These are phyloP conservation scores for Ascochyta clinopodiicola DNA, from an alignment of 2,329 filamentous ascomycete species.

Conservation along the genomic window DNA sequence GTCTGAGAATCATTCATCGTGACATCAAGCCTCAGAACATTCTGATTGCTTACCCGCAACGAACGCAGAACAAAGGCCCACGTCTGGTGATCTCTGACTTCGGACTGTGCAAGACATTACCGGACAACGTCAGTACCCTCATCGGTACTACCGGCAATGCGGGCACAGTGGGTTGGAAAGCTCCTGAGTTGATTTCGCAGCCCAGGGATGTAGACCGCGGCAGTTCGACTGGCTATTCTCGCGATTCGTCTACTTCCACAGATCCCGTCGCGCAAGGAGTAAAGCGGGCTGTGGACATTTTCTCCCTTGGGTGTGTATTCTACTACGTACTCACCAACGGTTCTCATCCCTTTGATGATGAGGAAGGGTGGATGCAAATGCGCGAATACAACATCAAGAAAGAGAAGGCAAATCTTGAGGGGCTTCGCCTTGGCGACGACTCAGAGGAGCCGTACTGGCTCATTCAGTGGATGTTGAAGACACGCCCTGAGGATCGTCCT, in stretches of 20 bases:
- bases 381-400: constrained; percentile 97
- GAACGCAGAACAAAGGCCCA: constrained; percentile 71
- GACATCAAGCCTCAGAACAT: constrained; percentile 99
- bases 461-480: constrained; percentile 78
- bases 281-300: constrained; percentile 95
- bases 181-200: constrained; percentile 83
- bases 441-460: constrained; percentile 87
- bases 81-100: constrained; percentile 97
- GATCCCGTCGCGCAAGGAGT: constrained; percentile 70
- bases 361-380: constrained; percentile 83
- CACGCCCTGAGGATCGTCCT: constrained; percentile 71
- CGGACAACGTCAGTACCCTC: constrained; percentile 92
- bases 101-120: constrained; percentile 95
- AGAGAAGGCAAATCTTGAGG: constrained; percentile 75
- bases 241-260: constrained; percentile 49
- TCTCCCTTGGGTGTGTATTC: constrained; percentile 96
- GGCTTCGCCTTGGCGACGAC: constrained; percentile 81
- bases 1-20: constrained; percentile 91
- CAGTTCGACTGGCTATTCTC: constrained; percentile 52
- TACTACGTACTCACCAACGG: constrained; percentile 97
- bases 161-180: constrained; percentile 95
- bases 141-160: constrained; percentile 93
- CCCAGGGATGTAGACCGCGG: constrained; percentile 52
- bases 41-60: constrained; percentile 74
- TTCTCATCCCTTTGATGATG: constrained; percentile 90